Evolutionary conservation across 192 early-diverging fungal genomes (phyloP).

Genomic region (Polychytrium aggregatum): DNA sequence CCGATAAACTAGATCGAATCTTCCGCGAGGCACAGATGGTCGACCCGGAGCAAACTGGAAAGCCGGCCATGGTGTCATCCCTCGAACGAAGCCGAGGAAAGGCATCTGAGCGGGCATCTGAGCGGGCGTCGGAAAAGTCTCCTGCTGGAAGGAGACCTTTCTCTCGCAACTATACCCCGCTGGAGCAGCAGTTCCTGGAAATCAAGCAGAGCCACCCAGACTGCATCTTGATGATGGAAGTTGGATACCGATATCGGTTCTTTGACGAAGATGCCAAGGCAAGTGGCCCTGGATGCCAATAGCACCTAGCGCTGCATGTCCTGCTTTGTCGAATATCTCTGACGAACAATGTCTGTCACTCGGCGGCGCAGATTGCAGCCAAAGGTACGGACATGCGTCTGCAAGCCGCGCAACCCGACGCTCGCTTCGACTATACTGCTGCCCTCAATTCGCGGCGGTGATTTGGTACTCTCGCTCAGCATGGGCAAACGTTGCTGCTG

Average conservation of each 20-base stretch:
- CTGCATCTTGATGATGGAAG: conserved; percentile 71
- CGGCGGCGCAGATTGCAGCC: conserved; percentile 45
- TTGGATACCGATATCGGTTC: conserved; percentile 90
- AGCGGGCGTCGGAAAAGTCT: background rate
- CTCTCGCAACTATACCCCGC: conserved; percentile 43
- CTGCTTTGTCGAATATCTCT: background rate
- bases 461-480: no score
- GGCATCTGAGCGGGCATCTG: background rate
- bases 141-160: background rate
- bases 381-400: conserved; percentile 29
- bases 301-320: background rate
- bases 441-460: no score
- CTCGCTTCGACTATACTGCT: no score
- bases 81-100: background rate
- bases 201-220: conserved; percentile 61
- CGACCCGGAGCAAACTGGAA: background rate
- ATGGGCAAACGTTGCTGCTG: no score
- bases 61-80: background rate
- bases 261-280: conserved; percentile 82
- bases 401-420: no score
- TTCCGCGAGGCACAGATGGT: no score
- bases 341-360: background rate
- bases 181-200: conserved; percentile 72
- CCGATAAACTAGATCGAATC: no score
- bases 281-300: conserved; percentile 1